Evolutionary conservation across 305 asterid genomes (phyloP), one percentile per base, ranked within the genome.

Genomic region (Solanum hybrid): DNA sequence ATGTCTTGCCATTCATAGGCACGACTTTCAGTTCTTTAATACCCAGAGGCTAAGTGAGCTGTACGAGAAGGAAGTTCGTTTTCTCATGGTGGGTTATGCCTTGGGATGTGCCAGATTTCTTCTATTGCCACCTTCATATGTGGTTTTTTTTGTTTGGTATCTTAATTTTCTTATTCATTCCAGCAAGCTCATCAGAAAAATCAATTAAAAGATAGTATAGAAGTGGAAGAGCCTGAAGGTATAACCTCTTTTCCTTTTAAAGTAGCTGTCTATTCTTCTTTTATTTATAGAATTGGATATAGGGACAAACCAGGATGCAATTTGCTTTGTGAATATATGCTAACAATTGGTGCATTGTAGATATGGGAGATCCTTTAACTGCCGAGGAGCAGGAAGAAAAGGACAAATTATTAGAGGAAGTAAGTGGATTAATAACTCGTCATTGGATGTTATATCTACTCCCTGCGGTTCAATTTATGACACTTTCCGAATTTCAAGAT

Each of bases 11-110:
- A 90, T 87, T 92, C 28, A 75, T 91, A 98, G 99, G 98, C 99
- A 98, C 36, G 99, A 98, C 94, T 98, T 98, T 92, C 99, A 98
- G 95, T 98, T 98, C 95, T 98, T 98, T 93, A 97, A 98, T 93
- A 97, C 98, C 18, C 99, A 94, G 87, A 97, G 99, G 88, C 99
- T 98, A 20, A 96, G 94, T 88, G 99, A 98, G 93, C 94, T 98
- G 79, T 98, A 97, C 88, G 99, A 98, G 94, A 98, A 98, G 92
- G 99, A 98, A 98, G 99, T 98, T 91, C 99, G 99, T 46, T 93
- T 87, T 91, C 99, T 98, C 71, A 95, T 96, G 99, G 99, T 98
- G 91, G 81, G 99, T 94, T 82, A 57, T 75, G 77, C 89, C 91
- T 88, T n/a, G 11, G 9, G 74, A 81, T 88, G 91, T 89, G 85